A percentile compares a stretch with the other conserved stretches of the same genome.
These are phyloP conservation scores for Monosporascus ibericus DNA, from an alignment of 2,329 filamentous ascomycete species.

Conservation along the genomic window DNA sequence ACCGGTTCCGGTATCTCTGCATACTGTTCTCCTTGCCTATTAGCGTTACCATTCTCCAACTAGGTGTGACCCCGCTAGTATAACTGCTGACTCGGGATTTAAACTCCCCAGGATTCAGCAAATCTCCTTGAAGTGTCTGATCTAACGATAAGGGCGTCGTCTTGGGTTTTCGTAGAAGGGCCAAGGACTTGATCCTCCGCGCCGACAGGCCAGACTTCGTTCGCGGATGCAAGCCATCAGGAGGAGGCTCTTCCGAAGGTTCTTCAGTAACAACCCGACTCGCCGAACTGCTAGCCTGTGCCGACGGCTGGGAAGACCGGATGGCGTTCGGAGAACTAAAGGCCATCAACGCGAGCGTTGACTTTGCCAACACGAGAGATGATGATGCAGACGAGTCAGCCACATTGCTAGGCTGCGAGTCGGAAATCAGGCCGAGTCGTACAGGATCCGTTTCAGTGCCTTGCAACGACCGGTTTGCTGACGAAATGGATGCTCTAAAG, in stretches of 20 bases:
- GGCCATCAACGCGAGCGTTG: background rate
- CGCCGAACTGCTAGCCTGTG: background rate
- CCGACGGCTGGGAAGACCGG: background rate
- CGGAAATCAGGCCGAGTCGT: background rate
- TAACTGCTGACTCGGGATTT: slow-evolving; percentile 2
- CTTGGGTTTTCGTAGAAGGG: slow-evolving; percentile 3
- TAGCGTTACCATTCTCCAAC: slow-evolving; percentile 2
- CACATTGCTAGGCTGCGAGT: background rate
- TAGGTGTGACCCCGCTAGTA: slow-evolving; percentile 3
- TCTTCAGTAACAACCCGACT: background rate
- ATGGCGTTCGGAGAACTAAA: background rate
- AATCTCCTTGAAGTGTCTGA: slow-evolving; percentile 1
- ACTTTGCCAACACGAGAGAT: background rate
- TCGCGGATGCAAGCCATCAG: background rate
- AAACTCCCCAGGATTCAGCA: slow-evolving; percentile 5
- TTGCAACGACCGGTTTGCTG: background rate
- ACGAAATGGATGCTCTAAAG: background rate
- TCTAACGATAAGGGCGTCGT: background rate
- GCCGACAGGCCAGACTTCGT: background rate
- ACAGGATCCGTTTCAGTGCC: no score
- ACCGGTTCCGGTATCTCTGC: slow-evolving; percentile 5
- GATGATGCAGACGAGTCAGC: background rate
- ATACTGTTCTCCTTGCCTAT: slow-evolving; percentile 2
- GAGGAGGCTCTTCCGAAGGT: background rate
- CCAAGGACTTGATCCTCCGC: slow-evolving; percentile 6